Base-by-base conservation (phyloP, 2,329 filamentous ascomycete species). In the Aquanectria penicillioides region DNA sequence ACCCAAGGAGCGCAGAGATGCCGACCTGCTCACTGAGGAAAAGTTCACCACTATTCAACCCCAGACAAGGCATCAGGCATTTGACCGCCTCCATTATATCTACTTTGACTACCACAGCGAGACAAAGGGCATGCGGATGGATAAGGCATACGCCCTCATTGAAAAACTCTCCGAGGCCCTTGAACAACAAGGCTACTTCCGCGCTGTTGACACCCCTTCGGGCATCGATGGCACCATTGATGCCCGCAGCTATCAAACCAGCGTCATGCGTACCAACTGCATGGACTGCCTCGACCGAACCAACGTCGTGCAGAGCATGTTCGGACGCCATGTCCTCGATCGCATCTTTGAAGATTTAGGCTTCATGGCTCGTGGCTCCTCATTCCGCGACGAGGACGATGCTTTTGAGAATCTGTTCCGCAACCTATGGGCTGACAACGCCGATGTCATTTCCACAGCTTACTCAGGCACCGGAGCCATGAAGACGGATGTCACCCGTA, bases 91-190 rank as follows among this genome's bases (percentile, higher is more conserved):
- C 38, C 94, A 99, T 78, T 99, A 99, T 76, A 80, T 98, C 69
- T 99, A 98, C 80, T 99, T 99, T 73, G 95, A 99, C 79, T 99
- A 96, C 76, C 96, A 99, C 80, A 93, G 90, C 72, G 95, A 99
- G 78, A 99, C 96, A 46, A 97, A 97, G 78, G 94, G 94, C 31
- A 83, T 97, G 70, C 89, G 91, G 71, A 97, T 95, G 91, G 90
- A 99, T 75, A 92, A 94, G 44, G 94, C 94, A 0, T 89, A 94
- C 75, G 83, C 96, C 36, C 84, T 99, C 18, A 83, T 99, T 58
- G 91, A 97, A 67, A 89, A 90, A 72, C 82, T 99, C 50, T 86
- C 88, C 48, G 88, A 92, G 38, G 90, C 90, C 9, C 81, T 99
- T 6, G 80, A 89, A 15, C 86, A 88, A 34, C 93, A 97, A 68